phyloP scores from a whole-genome alignment of 176 grass and related monocot genomes.

The Aechmea fasciata region DNA sequence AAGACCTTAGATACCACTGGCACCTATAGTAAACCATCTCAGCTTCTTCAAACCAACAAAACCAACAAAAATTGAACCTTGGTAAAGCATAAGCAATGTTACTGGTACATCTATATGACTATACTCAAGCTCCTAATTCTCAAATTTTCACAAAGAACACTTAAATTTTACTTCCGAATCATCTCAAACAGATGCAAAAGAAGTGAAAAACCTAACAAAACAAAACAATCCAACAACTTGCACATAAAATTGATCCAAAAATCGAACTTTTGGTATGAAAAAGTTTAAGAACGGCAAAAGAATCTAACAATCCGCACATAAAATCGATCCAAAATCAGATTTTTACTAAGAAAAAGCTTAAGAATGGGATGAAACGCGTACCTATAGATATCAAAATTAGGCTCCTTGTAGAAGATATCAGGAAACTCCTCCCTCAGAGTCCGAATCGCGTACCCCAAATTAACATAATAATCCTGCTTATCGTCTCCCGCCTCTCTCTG shows the following conservation, averaged over 20 bases:
- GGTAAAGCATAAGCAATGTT: too few relatives aligned
- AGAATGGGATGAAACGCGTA: slow-evolving; percentile 15
- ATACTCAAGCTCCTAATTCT: neutral
- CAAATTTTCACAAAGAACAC: neutral
- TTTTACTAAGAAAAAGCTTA: neutral
- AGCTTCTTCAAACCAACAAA: too few relatives aligned
- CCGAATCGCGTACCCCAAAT: slow-evolving; percentile 89
- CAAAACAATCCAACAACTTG: neutral
- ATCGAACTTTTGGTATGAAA: neutral
- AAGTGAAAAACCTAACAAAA: neutral
- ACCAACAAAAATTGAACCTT: too few relatives aligned
- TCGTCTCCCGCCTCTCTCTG: slow-evolving; percentile 50
- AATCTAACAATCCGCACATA: neutral
- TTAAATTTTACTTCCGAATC: neutral
- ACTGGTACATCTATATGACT: too few relatives aligned
- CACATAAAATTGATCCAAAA: neutral
- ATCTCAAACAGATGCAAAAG: neutral
- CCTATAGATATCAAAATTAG: slow-evolving; percentile 85
- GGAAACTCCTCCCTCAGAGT: slow-evolving; percentile 87
- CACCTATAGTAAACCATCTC: too few relatives aligned
- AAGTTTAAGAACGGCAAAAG: neutral
- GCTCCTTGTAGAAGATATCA: slow-evolving; percentile 58
- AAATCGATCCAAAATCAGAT: neutral
- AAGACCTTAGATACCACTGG: too few relatives aligned
- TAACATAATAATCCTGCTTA: slow-evolving; percentile 73